phyloP scores from a whole-genome alignment of 106 monocot species.

The Acorus calamus region DNA sequence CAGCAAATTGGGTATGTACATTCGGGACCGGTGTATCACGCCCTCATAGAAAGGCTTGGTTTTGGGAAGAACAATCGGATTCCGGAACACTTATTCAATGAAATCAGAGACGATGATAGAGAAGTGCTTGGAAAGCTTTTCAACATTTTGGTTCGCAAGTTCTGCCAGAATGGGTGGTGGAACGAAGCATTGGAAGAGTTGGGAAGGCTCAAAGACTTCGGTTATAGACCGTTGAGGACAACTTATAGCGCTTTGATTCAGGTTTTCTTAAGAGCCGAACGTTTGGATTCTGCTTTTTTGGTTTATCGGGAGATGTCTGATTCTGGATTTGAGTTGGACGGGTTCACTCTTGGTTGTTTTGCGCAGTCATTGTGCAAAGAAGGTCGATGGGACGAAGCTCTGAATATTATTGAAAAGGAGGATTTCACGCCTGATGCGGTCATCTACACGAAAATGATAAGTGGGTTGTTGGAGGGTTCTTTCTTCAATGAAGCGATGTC shows the following conservation, averaged over 20 bases:
- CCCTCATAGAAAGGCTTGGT: constrained; percentile 46
- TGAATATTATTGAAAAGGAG: constrained; percentile 64
- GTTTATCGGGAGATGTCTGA: constrained; percentile 81
- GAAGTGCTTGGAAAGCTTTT: constrained; percentile 75
- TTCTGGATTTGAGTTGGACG: constrained; percentile 50
- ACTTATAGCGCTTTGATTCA: constrained; percentile 73
- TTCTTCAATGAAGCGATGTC: constrained; percentile 88
- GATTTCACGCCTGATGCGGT: constrained; percentile 70
- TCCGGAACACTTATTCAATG: constrained; percentile 38
- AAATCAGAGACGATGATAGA: constrained; percentile 68
- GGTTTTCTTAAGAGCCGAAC: constrained; percentile 49
- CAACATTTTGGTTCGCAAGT: constrained; percentile 68
- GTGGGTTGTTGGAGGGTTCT: constrained; percentile 84
- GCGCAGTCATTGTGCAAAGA: constrained; percentile 64
- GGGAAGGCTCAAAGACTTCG: constrained; percentile 82
- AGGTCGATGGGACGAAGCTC: constrained; percentile 76
- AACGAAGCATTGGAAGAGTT: constrained; percentile 73
- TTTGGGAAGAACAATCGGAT: constrained; percentile 38
- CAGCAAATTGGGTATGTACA: constrained; percentile 81
- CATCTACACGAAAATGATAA: constrained; percentile 83
- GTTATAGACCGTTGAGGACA: constrained; percentile 48
- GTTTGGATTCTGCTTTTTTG: constrained; percentile 67
- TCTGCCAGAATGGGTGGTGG: constrained; percentile 63
- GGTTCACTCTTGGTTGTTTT: constrained; percentile 61
- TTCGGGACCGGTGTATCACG: constrained; percentile 35